These are phyloP conservation scores for Tephrocybe sp. DNA, from an alignment of 768 basidiomycete genomes.

Conservation along the genomic window DNA sequence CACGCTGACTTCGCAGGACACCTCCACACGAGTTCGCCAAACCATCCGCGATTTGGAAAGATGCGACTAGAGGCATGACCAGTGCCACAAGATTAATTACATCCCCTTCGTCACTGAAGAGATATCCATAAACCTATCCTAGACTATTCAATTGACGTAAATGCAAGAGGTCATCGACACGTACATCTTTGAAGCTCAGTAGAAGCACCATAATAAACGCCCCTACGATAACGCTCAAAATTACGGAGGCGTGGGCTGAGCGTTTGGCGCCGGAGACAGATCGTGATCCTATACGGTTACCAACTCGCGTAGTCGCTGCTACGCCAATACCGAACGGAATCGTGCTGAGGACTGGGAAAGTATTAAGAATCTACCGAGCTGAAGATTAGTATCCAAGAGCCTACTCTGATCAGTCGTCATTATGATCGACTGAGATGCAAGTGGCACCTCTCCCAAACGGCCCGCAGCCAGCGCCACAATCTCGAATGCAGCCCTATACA, in stretches of 20 bases:
- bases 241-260: constrained; percentile 62
- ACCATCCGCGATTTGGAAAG: constrained; percentile 72
- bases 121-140: constrained; percentile 59
- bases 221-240: constrained; percentile 63
- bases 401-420: constrained; percentile 80
- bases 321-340: constrained; percentile 79
- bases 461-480: constrained; percentile 81
- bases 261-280: constrained; percentile 51
- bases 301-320: constrained; percentile 70
- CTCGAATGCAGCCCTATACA: constrained; percentile 72
- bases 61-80: constrained; percentile 73
- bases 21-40: constrained; percentile 64
- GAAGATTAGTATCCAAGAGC: constrained; percentile 4
- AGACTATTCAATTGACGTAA: not conserved
- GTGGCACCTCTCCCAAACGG: constrained; percentile 59
- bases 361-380: not conserved
- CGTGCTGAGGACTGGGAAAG: constrained; percentile 57
- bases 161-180: not conserved
- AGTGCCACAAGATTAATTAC: constrained; percentile 58
- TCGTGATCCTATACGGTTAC: constrained; percentile 67
- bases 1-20: constrained; percentile 79
- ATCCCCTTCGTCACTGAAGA: constrained; percentile 67
- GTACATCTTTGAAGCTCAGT: constrained; percentile 55
- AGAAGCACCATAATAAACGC: constrained; percentile 57
- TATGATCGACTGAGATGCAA: constrained; percentile 77